Evolutionary conservation across 108 stramenopile species (phyloP), one percentile per base, ranked within the genome.

Genomic region (Nitzschia sp.): DNA sequence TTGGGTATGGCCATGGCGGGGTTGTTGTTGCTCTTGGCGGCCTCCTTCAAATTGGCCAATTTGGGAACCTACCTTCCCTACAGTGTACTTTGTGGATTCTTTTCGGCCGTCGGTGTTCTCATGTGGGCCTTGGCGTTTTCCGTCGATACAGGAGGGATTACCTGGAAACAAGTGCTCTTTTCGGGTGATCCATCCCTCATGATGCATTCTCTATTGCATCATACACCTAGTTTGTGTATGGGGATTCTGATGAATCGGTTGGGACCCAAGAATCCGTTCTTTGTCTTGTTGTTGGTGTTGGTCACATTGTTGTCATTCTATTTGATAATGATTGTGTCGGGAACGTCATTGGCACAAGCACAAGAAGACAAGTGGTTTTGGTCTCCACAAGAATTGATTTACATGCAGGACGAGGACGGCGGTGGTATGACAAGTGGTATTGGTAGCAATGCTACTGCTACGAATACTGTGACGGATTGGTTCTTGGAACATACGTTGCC

Each of bases 1-100:
- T 72, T 87, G 42, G 85, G 82, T 10, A 77, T 90, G 77, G 25
- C 53, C 2, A 37, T 83, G 12, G 63, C 77, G 11, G 88, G 80
- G 0, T 15, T 62, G 0, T 43, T 86, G 2, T 76, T 84, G 69
- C 42, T 73, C 0, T 37, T 90, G 15, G 86, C 83, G n/a, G 69
- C 79, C 12, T 75, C 71, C 26, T 68, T 85, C 58, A 81, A 83
- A 68, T 60, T 90, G 12, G 88, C 82, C 50, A 90, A 87, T 63
- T 52, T 90, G 21, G 84, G 83, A 0, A 61, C 76, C 0, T 90
- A 75, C 55, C 63, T 90, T 0, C 88, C 88, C 1, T 90, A 83
- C 57, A 69, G 81, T 8, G 88, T 90, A 0, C 62, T 90, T n/a
- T 86, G 86, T 60, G 88, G 88, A 9, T 90, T 90, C 66, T 90